Base-by-base conservation (phyloP, 73 alveolate species). In the Stentor roeselii region DNA sequence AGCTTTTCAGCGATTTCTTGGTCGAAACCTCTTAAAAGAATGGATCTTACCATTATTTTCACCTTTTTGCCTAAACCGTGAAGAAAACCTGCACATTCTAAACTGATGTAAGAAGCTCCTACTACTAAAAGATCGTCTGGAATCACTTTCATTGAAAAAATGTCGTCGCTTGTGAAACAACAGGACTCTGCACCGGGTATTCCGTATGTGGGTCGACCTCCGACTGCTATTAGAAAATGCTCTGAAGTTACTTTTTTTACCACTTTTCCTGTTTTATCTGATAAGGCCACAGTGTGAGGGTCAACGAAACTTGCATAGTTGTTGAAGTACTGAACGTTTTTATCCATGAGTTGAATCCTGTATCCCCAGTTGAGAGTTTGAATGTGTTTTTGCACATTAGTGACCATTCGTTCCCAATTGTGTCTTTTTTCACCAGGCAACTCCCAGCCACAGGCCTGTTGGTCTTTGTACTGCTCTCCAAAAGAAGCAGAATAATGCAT, bases 111-210 rank as follows among this genome's bases (percentile, higher is more conserved):
- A 36, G 99, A 94, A 3, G 99, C 99, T 4, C 99, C 99, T 4
- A 98, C 97, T 60, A 97, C 99, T 30, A 98, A 92, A 27, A 99
- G 96, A 86, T 96, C 95, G 67, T 99, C 99, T 6, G 99, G 99
- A 3, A 97, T 91, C 59, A 87, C 89, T 75, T 95, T 86, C 91
- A 88, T 41, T 87, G 97, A 90, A 92, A 98, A 98, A 58, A 98
- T 82, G 92, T 98, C 99, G 92, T 98, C 99, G 80, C 98, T 91
- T 76, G 83, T 36, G 61, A 76, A 60, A 59, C 83, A 14, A 91
- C 87, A 61, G 42, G 87, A 60, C 82, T 77, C 1, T 83, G 91
- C 50, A 78, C 87, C 59, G 0, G 87, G 87, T 31, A 3, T 35
- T 39, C 84, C 84, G 39, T 76, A 76, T 36, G 83, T 42, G 60